Evolutionary conservation across 768 basidiomycete genomes (phyloP).

Genomic region (Boletus reticuloceps): DNA sequence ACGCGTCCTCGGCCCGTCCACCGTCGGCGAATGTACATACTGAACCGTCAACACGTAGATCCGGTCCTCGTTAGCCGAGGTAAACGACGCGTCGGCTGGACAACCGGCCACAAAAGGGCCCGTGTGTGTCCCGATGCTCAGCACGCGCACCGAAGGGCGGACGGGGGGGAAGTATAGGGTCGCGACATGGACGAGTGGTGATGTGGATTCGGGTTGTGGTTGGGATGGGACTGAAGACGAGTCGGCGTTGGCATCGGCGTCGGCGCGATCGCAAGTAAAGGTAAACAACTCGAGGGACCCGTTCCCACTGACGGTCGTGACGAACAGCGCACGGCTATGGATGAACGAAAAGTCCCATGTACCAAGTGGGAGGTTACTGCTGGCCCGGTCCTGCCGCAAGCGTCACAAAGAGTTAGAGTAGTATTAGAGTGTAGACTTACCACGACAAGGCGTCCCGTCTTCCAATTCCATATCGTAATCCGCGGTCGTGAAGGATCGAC

Average conservation of each 20-base stretch:
- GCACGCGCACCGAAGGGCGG: conserved; percentile 7
- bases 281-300: conserved; percentile 46
- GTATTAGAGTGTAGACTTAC: conserved; percentile 33
- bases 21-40: conserved; percentile 9
- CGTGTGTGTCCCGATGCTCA: conserved; percentile 30
- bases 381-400: conserved; percentile 27
- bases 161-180: conserved; percentile 14
- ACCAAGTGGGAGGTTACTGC: conserved; percentile 20
- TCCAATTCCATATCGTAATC: conserved; percentile 52
- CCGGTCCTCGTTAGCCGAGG: conserved; percentile 24
- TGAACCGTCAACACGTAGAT: conserved; percentile 24
- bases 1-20: conserved; percentile 6
- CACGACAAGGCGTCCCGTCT: conserved; percentile 37
- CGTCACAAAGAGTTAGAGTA: not conserved
- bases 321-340: conserved; percentile 39
- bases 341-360: conserved; percentile 49
- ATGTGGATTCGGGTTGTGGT: not conserved
- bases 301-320: conserved; percentile 32
- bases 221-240: not conserved
- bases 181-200: conserved; percentile 17
- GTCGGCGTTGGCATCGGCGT: not conserved
- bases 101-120: conserved; percentile 31
- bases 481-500: conserved; percentile 22
- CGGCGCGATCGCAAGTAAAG: conserved; percentile 26
- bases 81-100: conserved; percentile 23